Base-by-base conservation (phyloP, 2,329 filamentous ascomycete species). In the Oidium heveae region DNA sequence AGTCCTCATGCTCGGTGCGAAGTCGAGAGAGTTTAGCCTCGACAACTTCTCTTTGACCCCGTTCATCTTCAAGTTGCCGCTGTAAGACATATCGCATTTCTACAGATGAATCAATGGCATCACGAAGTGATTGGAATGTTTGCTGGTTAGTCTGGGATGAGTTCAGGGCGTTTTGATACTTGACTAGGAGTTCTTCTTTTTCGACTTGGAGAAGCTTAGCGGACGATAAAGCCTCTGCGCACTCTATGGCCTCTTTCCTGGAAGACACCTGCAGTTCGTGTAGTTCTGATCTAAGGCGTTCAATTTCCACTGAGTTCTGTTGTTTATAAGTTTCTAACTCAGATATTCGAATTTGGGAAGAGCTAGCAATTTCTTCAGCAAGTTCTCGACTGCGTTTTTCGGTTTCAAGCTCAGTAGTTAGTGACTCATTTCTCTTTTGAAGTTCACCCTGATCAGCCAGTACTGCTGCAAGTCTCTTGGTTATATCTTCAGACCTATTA, bases 241-340 rank as follows among this genome's bases (percentile, higher is more conserved):
- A 79, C 32, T 78, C 72, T n/a, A 87, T 77, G 0, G 85, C 78
- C 60, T 94, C 83, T 61, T 96, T 86, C 56, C 91, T 76, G 22
- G 84, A 79, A 55, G 82, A 76, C 34, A 80, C 82, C 64, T 94
- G 84, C 1, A 78, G 74, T 61, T 84, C 74, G 63, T 96, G 86
- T 37, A 98, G 70, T 63, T 95, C 87, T 1, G 84, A 81, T 60
- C 88, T 84, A 37, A 98, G 70, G 28, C 79, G 82, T 65, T 96
- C 89, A 9, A 93, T 72, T 65, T 98, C 89, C 0, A 84, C 77
- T 2, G 86, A 81, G 39, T 84, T 87, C 62, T 83, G 82, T 63
- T 94, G 85, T 63, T 84, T 82, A 65, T 84, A 89, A 46, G 74
- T 74, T 64, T 96, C 89, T 1, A 98, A 72, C 61, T 95, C 87